These are phyloP conservation scores for Aspergillus fijiensis DNA, from an alignment of 2,329 filamentous ascomycete genomes.

Conservation along the genomic window DNA sequence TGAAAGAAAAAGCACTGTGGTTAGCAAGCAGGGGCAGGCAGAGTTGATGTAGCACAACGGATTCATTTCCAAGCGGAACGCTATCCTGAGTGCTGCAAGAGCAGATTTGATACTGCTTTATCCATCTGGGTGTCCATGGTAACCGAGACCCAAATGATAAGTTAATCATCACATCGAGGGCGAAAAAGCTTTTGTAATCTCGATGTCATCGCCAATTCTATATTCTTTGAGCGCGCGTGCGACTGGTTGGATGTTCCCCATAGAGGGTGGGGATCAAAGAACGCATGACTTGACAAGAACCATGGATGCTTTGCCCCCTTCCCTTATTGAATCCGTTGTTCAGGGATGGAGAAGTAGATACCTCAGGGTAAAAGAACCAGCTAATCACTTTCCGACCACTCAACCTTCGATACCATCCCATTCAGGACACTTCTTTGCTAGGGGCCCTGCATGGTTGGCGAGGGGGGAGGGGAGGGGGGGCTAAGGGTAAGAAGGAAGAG, in stretches of 20 bases:
- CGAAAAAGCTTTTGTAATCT: not conserved
- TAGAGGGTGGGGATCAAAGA: constrained; percentile 6
- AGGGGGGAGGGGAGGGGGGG: not conserved
- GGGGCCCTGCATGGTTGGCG: constrained; percentile 8
- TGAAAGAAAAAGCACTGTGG: too few relatives aligned
- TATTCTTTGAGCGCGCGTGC: not conserved
- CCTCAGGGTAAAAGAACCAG: too few relatives aligned
- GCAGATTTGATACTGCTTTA: not conserved
- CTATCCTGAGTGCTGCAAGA: not conserved
- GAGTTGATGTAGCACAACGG: not conserved
- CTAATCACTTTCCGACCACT: too few relatives aligned
- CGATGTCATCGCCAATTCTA: constrained; percentile 1
- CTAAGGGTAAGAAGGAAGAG: not conserved
- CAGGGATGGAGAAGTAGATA: not conserved
- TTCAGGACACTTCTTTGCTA: not conserved
- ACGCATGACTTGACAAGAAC: constrained; percentile 17
- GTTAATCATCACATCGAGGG: not conserved
- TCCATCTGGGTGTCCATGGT: too few relatives aligned
- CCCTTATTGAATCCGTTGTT: not conserved
- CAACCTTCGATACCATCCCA: not conserved
- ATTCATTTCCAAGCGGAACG: not conserved
- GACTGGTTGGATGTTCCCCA: not conserved
- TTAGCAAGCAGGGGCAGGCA: too few relatives aligned
- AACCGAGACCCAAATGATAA: too few relatives aligned
- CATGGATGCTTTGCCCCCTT: constrained; percentile 5